phyloP scores from a whole-genome alignment of 768 basidiomycete species.

The Phaeotremella fagi region DNA sequence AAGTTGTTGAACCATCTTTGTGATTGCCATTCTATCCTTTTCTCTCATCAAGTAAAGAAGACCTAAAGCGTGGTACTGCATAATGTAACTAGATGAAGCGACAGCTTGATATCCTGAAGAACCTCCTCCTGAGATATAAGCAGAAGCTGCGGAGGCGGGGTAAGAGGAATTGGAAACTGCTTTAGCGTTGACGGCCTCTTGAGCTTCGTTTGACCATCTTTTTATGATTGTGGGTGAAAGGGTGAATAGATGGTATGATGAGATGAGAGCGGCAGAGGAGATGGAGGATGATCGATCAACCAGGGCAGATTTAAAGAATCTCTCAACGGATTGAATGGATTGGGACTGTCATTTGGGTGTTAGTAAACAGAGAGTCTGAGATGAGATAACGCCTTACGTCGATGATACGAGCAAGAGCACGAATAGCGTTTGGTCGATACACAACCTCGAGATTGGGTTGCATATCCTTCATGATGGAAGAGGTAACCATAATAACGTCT shows the following conservation, averaged over 20 bases:
- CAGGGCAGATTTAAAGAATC: constrained; percentile 98
- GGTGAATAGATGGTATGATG: constrained; percentile 93
- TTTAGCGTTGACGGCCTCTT: constrained; percentile 91
- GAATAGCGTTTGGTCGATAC: constrained; percentile 94
- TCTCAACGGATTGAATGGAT: constrained; percentile 82
- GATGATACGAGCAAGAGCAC: constrained; percentile 91
- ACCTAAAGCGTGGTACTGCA: constrained; percentile 95
- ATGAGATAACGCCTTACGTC: constrained; percentile 65
- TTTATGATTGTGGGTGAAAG: constrained; percentile 91
- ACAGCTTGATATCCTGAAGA: constrained; percentile 70
- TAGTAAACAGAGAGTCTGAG: neutral
- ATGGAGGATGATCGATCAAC: constrained; percentile 95
- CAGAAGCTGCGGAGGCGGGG: constrained; percentile 21
- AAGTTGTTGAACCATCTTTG: constrained; percentile 98
- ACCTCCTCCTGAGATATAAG: constrained; percentile 35
- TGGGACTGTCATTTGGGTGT: constrained; percentile 31
- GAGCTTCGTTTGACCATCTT: constrained; percentile 98
- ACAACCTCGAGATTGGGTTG: constrained; percentile 98
- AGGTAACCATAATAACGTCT: constrained; percentile 99
- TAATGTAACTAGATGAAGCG: constrained; percentile 82
- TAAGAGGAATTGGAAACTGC: constrained; percentile 63
- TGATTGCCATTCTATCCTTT: constrained; percentile 97
- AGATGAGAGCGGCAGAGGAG: constrained; percentile 91
- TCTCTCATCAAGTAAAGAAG: constrained; percentile 90
- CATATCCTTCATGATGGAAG: constrained; percentile 99